These are phyloP conservation scores for Fimicolochytrium jonesii DNA, from an alignment of 192 early-diverging fungal genomes.

Conservation along the genomic window DNA sequence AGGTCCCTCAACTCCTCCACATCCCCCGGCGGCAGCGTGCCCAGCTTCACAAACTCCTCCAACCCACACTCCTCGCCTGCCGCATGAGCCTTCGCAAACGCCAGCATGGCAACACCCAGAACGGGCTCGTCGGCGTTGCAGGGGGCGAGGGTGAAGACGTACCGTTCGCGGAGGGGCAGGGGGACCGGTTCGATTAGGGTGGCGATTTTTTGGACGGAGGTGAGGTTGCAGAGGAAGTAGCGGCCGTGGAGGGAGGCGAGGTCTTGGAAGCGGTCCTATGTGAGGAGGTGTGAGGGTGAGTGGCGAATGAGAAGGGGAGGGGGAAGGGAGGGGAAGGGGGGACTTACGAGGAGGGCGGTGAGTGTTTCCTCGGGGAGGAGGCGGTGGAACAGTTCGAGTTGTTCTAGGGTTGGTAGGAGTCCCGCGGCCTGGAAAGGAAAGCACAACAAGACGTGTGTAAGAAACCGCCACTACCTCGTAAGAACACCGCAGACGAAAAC, in stretches of 20 bases:
- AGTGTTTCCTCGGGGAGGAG: slow-evolving; percentile 64
- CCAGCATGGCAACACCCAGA: background rate
- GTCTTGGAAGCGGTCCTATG: slow-evolving; percentile 63
- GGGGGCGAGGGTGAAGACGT: slow-evolving; percentile 66
- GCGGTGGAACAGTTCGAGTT: slow-evolving; percentile 71
- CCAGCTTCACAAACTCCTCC: slow-evolving; percentile 49
- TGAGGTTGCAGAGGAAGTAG: slow-evolving; percentile 77
- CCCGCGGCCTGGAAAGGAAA: slow-evolving; percentile 54
- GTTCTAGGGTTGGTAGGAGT: slow-evolving; percentile 67
- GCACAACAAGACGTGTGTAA: no score
- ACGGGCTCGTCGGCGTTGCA: slow-evolving; percentile 37
- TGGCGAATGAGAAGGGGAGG: background rate
- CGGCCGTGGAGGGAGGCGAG: slow-evolving; percentile 58
- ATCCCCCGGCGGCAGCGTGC: slow-evolving; percentile 17
- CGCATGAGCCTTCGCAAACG: slow-evolving; percentile 28
- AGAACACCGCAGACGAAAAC: no score
- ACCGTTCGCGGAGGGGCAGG: slow-evolving; percentile 61
- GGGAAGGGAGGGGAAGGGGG: background rate
- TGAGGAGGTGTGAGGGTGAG: background rate
- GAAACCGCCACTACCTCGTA: background rate
- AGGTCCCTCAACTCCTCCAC: slow-evolving; percentile 43
- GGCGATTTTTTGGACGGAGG: slow-evolving; percentile 59
- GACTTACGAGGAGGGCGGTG: slow-evolving; percentile 55
- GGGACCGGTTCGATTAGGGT: slow-evolving; percentile 55
- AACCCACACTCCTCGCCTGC: slow-evolving; percentile 44